Percentiles rank a stretch among this genome's conserved stretches.
Evolutionary conservation across 1,284 basidiomycete genomes (phyloP).

Genomic region (Farysia itapuensis): DNA sequence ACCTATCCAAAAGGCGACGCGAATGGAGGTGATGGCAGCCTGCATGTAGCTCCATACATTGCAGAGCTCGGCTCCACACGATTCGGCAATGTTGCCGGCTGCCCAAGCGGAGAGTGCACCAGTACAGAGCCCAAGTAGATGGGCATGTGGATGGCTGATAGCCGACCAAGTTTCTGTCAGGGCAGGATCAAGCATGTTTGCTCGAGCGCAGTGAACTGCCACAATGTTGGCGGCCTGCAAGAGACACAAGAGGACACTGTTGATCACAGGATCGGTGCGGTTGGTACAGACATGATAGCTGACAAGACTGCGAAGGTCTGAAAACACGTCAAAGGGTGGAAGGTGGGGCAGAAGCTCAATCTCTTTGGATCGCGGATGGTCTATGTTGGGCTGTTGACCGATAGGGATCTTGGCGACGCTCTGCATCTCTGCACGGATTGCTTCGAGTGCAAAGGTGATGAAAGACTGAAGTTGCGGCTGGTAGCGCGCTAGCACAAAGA

Average conservation of each 20-base stretch:
- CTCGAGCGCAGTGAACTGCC: constrained; percentile 4
- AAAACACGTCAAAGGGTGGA: constrained; percentile 19
- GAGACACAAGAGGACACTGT: constrained; percentile 26
- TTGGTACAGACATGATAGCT: constrained; percentile 13
- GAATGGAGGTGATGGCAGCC: constrained; percentile 12
- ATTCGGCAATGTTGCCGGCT: background rate
- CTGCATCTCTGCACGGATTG: constrained; percentile 15
- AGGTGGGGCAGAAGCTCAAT: constrained; percentile 20
- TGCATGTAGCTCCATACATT: constrained; percentile 13
- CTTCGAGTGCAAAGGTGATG: constrained; percentile 15
- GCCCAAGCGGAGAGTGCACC: constrained; percentile 18
- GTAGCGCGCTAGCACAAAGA: constrained; percentile 5
- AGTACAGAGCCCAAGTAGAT: constrained; percentile 31
- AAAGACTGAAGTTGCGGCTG: constrained; percentile 16
- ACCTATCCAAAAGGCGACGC: constrained; percentile 31
- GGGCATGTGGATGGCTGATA: constrained; percentile 4
- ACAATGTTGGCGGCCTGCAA: constrained; percentile 24
- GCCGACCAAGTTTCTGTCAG: constrained; percentile 12
- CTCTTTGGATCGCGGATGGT: background rate
- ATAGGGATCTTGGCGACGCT: constrained; percentile 9
- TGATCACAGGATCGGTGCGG: constrained; percentile 21
- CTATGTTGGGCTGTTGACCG: too few relatives aligned
- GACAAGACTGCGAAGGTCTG: constrained; percentile 9
- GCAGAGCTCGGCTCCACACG: background rate
- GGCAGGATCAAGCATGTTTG: background rate